These are phyloP conservation scores for Leccinum truebloodii DNA, from an alignment of 768 basidiomycete species.

Conservation along the genomic window DNA sequence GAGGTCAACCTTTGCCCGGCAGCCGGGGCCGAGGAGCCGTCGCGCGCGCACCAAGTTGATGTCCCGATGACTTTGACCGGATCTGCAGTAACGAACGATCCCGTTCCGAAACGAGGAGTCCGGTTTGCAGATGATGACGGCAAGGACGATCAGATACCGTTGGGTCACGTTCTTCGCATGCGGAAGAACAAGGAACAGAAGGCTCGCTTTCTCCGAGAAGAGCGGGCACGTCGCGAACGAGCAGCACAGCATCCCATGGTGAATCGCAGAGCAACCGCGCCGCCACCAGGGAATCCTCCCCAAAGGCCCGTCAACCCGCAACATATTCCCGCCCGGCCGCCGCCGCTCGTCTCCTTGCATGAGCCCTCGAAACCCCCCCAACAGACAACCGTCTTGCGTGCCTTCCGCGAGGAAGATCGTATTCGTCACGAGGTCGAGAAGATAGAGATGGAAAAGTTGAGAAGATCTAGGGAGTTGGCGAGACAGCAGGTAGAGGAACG, in stretches of 20 bases:
- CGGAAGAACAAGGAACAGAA: constrained; percentile 76
- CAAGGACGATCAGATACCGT: constrained; percentile 67
- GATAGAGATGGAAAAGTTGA: constrained; percentile 52
- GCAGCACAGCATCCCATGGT: constrained; percentile 36
- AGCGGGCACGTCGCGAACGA: constrained; percentile 52
- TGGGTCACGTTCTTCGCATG: constrained; percentile 68
- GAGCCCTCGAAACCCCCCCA: constrained; percentile 13
- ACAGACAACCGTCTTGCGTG: constrained; percentile 5
- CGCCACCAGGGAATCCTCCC: constrained; percentile 12
- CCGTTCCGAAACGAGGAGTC: constrained; percentile 50
- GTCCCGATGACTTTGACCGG: constrained; percentile 6
- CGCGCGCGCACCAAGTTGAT: constrained; percentile 2
- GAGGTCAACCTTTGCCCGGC: background rate
- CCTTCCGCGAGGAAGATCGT: constrained; percentile 43
- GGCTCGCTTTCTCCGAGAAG: constrained; percentile 61
- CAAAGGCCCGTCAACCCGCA: constrained; percentile 20
- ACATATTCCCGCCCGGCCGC: constrained; percentile 14
- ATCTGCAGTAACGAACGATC: constrained; percentile 12
- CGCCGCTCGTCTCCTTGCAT: constrained; percentile 21
- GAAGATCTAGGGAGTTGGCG: constrained; percentile 38
- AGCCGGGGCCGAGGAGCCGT: background rate
- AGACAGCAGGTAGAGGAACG: constrained; percentile 48
- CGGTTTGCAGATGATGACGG: constrained; percentile 62
- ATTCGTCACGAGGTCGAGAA: constrained; percentile 49
- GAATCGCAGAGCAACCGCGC: constrained; percentile 25